A percentile compares a stretch with the other conserved stretches of the same genome.
phyloP scores from a whole-genome alignment of 2,329 filamentous ascomycete genomes.

The Diaporthe ilicicola region DNA sequence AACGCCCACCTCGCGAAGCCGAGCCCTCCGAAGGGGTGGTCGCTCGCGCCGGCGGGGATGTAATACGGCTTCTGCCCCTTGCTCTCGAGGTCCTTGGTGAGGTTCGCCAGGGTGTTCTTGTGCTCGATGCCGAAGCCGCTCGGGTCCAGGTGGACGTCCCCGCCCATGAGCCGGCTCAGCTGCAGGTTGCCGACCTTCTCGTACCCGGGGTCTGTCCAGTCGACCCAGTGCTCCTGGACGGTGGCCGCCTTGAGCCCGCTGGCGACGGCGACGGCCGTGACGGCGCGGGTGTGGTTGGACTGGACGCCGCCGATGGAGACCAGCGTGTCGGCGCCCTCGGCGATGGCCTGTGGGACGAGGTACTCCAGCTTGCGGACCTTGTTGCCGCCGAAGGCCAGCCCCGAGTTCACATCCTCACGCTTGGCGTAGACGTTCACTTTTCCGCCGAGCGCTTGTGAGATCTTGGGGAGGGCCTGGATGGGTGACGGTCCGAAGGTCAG shows the following conservation, averaged over 20 bases:
- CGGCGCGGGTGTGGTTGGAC: slow-evolving; percentile 75
- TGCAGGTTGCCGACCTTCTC: slow-evolving; percentile 76
- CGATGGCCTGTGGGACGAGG: slow-evolving; percentile 68
- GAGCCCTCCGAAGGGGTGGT: slow-evolving; percentile 74
- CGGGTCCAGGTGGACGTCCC: slow-evolving; percentile 67
- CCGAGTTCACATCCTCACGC: slow-evolving; percentile 76
- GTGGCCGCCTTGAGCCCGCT: slow-evolving; percentile 64
- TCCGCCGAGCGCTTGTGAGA: slow-evolving; percentile 67
- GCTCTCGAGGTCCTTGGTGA: slow-evolving; percentile 61
- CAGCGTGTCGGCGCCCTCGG: slow-evolving; percentile 66
- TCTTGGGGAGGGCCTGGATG: slow-evolving; percentile 72
- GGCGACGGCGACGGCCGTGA: slow-evolving; percentile 68
- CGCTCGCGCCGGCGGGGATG: slow-evolving; percentile 75
- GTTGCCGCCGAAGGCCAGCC: slow-evolving; percentile 73
- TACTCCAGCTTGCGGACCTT: slow-evolving; percentile 78
- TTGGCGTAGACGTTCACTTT: slow-evolving; percentile 74
- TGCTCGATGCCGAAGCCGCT: slow-evolving; percentile 74
- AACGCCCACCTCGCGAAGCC: slow-evolving; percentile 78
- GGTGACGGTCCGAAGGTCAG: slow-evolving; percentile 75
- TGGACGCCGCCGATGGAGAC: slow-evolving; percentile 74
- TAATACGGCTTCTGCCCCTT: slow-evolving; percentile 72
- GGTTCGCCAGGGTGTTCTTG: slow-evolving; percentile 64
- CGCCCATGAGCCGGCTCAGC: slow-evolving; percentile 72
- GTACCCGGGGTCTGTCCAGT: slow-evolving; percentile 67
- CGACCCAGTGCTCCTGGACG: slow-evolving; percentile 75